A percentile compares a stretch with the other conserved stretches of the same genome.
Evolutionary conservation across 176 grass and related monocot genomes (phyloP).

Genomic region (Raddia guianensis): DNA sequence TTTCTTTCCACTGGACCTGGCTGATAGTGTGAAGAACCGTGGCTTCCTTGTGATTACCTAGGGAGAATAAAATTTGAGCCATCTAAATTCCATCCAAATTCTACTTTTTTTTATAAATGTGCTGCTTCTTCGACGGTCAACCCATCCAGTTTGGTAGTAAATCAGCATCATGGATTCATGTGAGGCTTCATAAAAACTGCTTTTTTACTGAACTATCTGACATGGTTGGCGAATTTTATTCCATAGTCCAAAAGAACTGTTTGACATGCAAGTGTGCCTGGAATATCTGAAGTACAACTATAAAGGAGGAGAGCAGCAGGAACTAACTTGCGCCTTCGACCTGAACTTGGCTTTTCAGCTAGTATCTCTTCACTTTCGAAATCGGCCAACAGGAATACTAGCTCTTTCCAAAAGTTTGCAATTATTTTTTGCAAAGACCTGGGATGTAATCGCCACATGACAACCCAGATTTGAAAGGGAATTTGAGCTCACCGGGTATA

Average conservation of each 20-base stretch:
- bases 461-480: not conserved
- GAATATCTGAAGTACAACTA: too few species aligned
- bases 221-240: too few species aligned
- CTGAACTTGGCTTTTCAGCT: not conserved
- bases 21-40: conserved; percentile 32
- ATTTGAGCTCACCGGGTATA: not conserved
- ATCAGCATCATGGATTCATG: not conserved
- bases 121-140: not conserved
- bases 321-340: not conserved
- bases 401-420: not conserved
- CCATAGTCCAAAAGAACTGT: too few species aligned
- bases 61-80: conserved; percentile 42
- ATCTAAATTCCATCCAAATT: conserved; percentile 44
- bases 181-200: not conserved
- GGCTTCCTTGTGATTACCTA: conserved; percentile 42
- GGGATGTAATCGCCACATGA: too few species aligned
- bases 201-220: not conserved
- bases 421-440: not conserved
- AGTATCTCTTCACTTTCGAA: not conserved
- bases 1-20: conserved; percentile 29
- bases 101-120: conserved; percentile 17
- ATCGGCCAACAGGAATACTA: not conserved
- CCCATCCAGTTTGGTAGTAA: not conserved
- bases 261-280: too few species aligned
- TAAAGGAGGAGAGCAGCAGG: not conserved